Evolutionary conservation across 257 asterid species (phyloP).

Genomic region (Ehretia macrophylla): DNA sequence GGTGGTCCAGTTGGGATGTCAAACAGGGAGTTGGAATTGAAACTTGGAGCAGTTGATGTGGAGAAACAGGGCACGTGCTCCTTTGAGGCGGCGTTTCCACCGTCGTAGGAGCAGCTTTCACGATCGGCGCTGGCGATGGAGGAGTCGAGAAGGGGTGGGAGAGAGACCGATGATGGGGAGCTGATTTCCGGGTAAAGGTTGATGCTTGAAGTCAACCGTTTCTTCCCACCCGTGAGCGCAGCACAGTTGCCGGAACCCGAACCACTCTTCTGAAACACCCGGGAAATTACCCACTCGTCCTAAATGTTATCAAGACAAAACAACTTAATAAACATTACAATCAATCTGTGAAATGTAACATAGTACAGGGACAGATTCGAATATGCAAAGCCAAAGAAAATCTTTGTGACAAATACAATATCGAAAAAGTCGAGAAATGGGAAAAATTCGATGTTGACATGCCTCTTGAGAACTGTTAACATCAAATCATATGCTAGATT

Average conservation of each 20-base stretch:
- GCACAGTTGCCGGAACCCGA: conserved; percentile 13
- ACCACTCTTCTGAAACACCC: conserved; percentile 66
- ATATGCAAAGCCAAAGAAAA: not conserved
- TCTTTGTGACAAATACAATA: not conserved
- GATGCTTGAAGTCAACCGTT: conserved; percentile 24
- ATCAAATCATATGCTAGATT: not conserved
- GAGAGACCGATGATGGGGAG: conserved; percentile 72
- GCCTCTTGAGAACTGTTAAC: conserved; percentile 1
- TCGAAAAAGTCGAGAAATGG: conserved; percentile 4
- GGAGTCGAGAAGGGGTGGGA: conserved; percentile 69
- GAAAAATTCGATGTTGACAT: conserved; percentile 4
- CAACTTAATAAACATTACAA: not conserved
- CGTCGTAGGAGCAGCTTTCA: conserved; percentile 51
- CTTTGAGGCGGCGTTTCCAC: conserved; percentile 21
- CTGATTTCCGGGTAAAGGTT: conserved; percentile 40
- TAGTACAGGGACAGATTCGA: not conserved
- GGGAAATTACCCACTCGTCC: conserved; percentile 97
- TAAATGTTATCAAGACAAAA: not conserved
- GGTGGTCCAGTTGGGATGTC: conserved; percentile 26
- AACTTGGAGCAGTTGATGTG: conserved; percentile 38
- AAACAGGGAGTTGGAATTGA: conserved; percentile 39
- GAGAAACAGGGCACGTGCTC: conserved; percentile 99
- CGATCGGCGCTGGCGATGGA: conserved; percentile 39
- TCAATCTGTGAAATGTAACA: not conserved
- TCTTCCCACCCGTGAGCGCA: conserved; percentile 30